Evolutionary conservation across 176 grass and related monocot species (phyloP), one percentile per base, ranked within the genome.

Genomic region (Paspalum notatum): DNA sequence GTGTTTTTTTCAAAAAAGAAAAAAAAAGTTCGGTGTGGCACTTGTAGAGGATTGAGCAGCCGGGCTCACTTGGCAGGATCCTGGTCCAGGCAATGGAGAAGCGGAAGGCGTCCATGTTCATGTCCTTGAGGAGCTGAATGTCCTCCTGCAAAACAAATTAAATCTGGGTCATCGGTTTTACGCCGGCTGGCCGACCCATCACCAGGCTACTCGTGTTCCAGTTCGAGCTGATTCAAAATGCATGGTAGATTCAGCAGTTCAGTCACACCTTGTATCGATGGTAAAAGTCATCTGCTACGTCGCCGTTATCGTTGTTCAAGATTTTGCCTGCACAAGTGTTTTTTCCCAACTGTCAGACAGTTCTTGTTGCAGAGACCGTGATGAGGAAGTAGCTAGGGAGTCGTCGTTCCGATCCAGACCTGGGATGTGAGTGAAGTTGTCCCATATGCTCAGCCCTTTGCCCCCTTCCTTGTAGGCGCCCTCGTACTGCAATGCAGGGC

Each of bases 21-120:
- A 32, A 32, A 32, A 32, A 32, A 32, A 32, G 32, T 32, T 32
- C 32, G 3, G 32, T 32, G 32, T 3, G 3, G 32, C 32, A 32
- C 5, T 9, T 58, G 56, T 12, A 45, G 20, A n/a, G 2, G 13
- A 0, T 48, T 48, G 0, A 60, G 4, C 40, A 44, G 9, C 15
- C 32, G 1, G 6, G 71, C 62, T 81, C 72, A 93, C 66, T 88
- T 64, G 91, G 91, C 46, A 94, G 27, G 53, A 94, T 94, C 57
- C 91, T 88, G 15, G 73, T 63, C 91, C 91, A 94, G 52, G 91
- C 80, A 47, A 91, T 89, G 63, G 92, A 94, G 71, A 91, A 88
- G 9, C 92, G 84, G 76, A 87, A 90, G 21, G 88, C 78, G 71
- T 87, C 84, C 93, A 91, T 57, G 51, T 89, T 91, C 89, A 95